A percentile compares a stretch with the other conserved stretches of the same genome.
Evolutionary conservation across 352 stramenopile species (phyloP).

Genomic region (Globisporangium middletonii): DNA sequence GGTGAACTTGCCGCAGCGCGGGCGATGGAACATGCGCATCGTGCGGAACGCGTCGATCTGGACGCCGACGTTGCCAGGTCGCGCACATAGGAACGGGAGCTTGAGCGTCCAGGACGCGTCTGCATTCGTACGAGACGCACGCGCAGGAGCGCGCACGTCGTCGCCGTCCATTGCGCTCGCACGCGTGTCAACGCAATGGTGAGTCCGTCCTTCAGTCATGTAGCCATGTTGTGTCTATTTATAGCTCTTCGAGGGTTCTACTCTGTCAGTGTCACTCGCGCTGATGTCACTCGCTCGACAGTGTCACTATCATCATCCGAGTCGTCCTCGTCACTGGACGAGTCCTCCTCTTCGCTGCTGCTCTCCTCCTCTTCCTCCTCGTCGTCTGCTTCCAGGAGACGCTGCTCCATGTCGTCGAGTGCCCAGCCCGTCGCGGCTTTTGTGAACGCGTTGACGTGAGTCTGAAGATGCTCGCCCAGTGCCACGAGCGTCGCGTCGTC

Average conservation of each 20-base stretch:
- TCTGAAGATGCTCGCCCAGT: slow-evolving; percentile 30
- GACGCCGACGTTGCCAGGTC: slow-evolving; percentile 67
- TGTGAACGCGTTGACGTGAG: slow-evolving; percentile 28
- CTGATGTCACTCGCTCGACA: background rate
- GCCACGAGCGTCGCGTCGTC: slow-evolving; percentile 35
- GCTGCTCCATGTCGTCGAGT: slow-evolving; percentile 66
- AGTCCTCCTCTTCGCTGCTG: slow-evolving; percentile 15
- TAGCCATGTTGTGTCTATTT: background rate
- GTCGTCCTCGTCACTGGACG: slow-evolving; percentile 21
- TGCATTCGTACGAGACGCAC: background rate
- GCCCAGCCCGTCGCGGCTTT: slow-evolving; percentile 77
- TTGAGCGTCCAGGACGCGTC: slow-evolving; percentile 18
- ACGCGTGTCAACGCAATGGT: background rate
- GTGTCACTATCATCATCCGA: background rate
- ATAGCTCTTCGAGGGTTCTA: background rate
- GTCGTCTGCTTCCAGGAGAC: slow-evolving; percentile 27
- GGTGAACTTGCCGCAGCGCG: slow-evolving; percentile 59
- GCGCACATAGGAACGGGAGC: slow-evolving; percentile 45
- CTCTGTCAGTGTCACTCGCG: background rate
- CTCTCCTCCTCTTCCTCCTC: slow-evolving; percentile 15
- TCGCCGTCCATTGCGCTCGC: slow-evolving; percentile 13
- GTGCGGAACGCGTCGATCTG: slow-evolving; percentile 68
- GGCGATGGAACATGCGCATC: slow-evolving; percentile 51
- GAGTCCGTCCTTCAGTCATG: too few relatives aligned
- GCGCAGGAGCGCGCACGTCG: slow-evolving; percentile 15